These are phyloP conservation scores for Calonectria montana DNA, from an alignment of 2,329 filamentous ascomycete genomes.

Conservation along the genomic window DNA sequence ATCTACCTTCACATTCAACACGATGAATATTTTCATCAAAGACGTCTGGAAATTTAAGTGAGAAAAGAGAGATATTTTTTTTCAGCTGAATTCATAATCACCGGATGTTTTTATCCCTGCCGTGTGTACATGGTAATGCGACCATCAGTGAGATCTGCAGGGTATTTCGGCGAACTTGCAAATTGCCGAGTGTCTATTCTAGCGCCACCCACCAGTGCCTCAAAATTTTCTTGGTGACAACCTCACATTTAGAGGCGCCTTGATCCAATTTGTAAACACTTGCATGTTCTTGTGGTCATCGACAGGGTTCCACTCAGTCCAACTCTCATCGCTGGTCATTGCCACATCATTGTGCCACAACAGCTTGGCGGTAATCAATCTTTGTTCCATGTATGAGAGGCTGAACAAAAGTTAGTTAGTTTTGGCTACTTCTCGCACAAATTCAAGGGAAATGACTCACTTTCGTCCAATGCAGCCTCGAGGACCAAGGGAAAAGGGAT, in stretches of 20 bases:
- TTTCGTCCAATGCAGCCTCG: conserved; percentile 59
- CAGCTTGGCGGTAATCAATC: conserved; percentile 59
- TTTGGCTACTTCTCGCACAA: neutral
- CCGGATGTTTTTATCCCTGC: neutral
- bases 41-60: neutral
- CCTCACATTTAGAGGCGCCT: conserved; percentile 38
- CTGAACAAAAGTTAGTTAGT: conserved; percentile 48
- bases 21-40: neutral
- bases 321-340: conserved; percentile 26
- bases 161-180: neutral
- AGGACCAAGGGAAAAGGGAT: conserved; percentile 61
- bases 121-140: too few species aligned
- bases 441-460: neutral
- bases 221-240: conserved; percentile 12
- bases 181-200: neutral
- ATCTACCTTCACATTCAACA: neutral
- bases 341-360: conserved; percentile 61
- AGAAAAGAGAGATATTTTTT: neutral
- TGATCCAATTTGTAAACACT: conserved; percentile 45
- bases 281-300: conserved; percentile 36
- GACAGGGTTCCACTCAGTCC: conserved; percentile 41
- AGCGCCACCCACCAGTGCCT: neutral
- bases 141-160: neutral
- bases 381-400: conserved; percentile 63
- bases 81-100: neutral